Percentiles rank a stretch among this genome's conserved stretches.
These are phyloP conservation scores for Fusarium phyllophilum DNA, from an alignment of 2,329 filamentous ascomycete species.

Conservation along the genomic window DNA sequence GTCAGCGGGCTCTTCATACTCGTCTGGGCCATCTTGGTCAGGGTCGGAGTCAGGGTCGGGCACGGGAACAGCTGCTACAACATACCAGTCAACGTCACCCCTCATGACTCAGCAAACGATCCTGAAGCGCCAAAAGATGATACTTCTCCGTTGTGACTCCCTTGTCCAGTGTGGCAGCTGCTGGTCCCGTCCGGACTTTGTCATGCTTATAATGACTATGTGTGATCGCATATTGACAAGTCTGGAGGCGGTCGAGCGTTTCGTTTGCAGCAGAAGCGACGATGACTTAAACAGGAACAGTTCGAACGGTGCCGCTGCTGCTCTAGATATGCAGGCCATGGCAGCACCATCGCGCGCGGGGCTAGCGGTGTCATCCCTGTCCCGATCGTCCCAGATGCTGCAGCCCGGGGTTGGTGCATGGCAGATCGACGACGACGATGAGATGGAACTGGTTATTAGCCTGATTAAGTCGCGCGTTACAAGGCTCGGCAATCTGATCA, in stretches of 20 bases:
- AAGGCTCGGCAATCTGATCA: background rate
- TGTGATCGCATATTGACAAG: background rate
- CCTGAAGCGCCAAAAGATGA: background rate
- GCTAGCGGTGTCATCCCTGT: background rate
- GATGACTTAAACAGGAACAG: background rate
- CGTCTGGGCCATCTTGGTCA: background rate
- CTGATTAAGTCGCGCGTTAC: background rate
- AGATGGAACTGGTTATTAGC: background rate
- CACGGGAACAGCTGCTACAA: background rate
- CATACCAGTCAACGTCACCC: accelerated
- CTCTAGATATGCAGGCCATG: background rate
- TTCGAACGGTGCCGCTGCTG: background rate
- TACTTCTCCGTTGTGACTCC: background rate
- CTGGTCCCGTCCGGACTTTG: background rate
- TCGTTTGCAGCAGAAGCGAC: background rate
- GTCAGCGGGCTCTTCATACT: background rate
- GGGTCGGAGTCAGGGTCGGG: background rate
- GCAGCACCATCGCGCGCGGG: background rate
- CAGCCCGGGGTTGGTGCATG: background rate
- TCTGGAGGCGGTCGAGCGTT: background rate
- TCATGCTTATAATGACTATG: background rate
- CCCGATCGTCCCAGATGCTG: background rate
- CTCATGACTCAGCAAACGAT: background rate
- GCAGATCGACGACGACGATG: background rate
- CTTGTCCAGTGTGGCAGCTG: accelerated